Evolutionary conservation across 257 asterid genomes (phyloP).

Genomic region (Rhazya stricta): DNA sequence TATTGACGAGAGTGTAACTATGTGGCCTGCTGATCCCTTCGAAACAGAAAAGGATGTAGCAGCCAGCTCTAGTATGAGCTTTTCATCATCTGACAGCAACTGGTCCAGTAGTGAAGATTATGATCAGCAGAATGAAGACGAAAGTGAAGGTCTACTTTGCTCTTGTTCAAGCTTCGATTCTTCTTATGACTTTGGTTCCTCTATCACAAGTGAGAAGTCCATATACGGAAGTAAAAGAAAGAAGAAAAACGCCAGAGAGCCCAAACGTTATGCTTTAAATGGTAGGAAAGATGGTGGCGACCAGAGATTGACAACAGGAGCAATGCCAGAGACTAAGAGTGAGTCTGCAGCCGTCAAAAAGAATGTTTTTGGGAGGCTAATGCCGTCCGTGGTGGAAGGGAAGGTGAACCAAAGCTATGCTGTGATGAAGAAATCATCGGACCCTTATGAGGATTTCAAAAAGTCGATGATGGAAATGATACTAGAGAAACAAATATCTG

Average conservation of each 20-base stretch:
- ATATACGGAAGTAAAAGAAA: conserved; percentile 9
- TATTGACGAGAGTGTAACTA: conserved; percentile 14
- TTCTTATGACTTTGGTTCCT: conserved; percentile 20
- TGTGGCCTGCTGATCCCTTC: conserved; percentile 16
- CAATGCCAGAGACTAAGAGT: conserved; percentile 3
- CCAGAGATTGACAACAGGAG: not conserved
- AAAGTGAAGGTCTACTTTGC: conserved; percentile 34
- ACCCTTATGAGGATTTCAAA: conserved; percentile 80
- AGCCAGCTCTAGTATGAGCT: conserved; percentile 18
- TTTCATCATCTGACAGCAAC: conserved; percentile 23
- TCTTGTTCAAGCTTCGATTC: conserved; percentile 35
- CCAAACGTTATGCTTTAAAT: conserved; percentile 24
- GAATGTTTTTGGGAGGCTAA: conserved; percentile 11
- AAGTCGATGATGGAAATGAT: conserved; percentile 79
- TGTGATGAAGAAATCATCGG: conserved; percentile 59
- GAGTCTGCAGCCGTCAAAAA: conserved; percentile 13
- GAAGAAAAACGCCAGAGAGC: conserved; percentile 21
- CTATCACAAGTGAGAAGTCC: conserved; percentile 10
- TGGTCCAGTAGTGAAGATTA: conserved; percentile 25
- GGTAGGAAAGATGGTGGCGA: conserved; percentile 27
- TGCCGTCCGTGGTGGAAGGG: conserved; percentile 31
- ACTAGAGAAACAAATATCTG: conserved; percentile 57
- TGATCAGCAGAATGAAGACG: conserved; percentile 15
- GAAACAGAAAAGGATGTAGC: conserved; percentile 18
- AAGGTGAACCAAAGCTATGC: conserved; percentile 46